Base-by-base conservation (phyloP, 495 filamentous ascomycete genomes). In the Cladorrhinum samala region DNA sequence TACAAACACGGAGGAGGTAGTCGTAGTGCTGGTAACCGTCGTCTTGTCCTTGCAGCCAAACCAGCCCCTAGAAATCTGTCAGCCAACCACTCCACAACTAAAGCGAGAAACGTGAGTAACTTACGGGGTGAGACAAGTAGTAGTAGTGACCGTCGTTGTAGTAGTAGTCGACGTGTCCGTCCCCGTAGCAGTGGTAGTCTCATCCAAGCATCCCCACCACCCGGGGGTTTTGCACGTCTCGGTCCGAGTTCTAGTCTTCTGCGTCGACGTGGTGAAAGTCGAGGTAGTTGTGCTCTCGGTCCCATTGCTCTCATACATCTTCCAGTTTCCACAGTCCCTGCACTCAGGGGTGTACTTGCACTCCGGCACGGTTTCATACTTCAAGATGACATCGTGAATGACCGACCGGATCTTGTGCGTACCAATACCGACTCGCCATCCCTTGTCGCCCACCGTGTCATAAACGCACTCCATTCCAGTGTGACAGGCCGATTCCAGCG, bases 271-370 rank as follows among this genome's bases (percentile, higher is more conserved):
- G 7, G 72, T 73, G 1, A 73, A 69, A 5, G 70, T 78, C 3
- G 78, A 77, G 0, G 85, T 84, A 0, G 85, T 90, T 3, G 83
- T 87, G 2, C 77, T 76, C 44, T 89, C 83, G 2, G 89, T 90
- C 11, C 84, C 86, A 62, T 97, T 96, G 60, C 90, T 94, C 57
- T 80, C 83, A 59, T 89, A 92, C 72, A 87, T 96, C 64, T 96
- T 95, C 93, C 93, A 98, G 37, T 84, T 82, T 58, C 82, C 85
- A 59, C 93, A 98, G 63, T 98, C 93, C 46, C 84, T 78, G 69
- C 93, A 97, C 50, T 95, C 89, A 3, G 83, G 74, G 0, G 82
- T 83, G 36, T 69, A 74, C 49, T 63, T 72, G 68, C 93, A 98
- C 55, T 81, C 69, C 1, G 93, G 84, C 1, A 91, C 86, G 8